phyloP scores from a whole-genome alignment of 352 stramenopile species.

The Peronospora farinosa region DNA sequence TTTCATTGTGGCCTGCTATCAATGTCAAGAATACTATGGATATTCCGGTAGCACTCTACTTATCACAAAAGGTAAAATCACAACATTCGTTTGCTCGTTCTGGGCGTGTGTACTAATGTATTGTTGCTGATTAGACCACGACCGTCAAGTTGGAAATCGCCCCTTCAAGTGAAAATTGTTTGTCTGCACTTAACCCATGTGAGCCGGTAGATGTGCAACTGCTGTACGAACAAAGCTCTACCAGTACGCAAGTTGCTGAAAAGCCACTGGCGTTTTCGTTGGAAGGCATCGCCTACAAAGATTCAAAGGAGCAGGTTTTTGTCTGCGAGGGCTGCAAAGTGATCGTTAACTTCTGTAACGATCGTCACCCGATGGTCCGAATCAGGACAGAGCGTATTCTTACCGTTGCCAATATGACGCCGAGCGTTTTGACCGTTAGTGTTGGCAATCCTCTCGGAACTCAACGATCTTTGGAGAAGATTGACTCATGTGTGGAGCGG shows the following conservation, averaged over 20 bases:
- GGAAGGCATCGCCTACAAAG: slow-evolving; percentile 8
- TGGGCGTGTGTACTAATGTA: slow-evolving; percentile 6
- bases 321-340: slow-evolving; percentile 30
- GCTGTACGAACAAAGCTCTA: slow-evolving; percentile 9
- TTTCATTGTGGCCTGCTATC: slow-evolving; percentile 42
- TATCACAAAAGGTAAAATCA: slow-evolving; percentile 37
- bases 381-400: slow-evolving; percentile 33
- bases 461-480: slow-evolving; percentile 8
- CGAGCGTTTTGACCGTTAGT: slow-evolving; percentile 15
- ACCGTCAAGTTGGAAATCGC: slow-evolving; percentile 17
- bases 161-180: slow-evolving; percentile 12
- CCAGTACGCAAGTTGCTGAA: background rate
- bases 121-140: slow-evolving; percentile 14
- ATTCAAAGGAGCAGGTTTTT: slow-evolving; percentile 33
- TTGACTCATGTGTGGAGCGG: slow-evolving; percentile 18
- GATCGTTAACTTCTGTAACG: slow-evolving; percentile 12
- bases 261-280: slow-evolving; percentile 17
- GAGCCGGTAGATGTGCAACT: slow-evolving; percentile 21
- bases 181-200: slow-evolving; percentile 42
- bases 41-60: slow-evolving; percentile 22
- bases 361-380: slow-evolving; percentile 24
- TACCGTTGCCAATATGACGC: slow-evolving; percentile 31
- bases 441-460: slow-evolving; percentile 16
- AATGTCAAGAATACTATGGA: slow-evolving; percentile 36
- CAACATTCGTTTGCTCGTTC: background rate